phyloP scores from a whole-genome alignment of 2,329 filamentous ascomycete genomes.

The Aureobasidium sp. region DNA sequence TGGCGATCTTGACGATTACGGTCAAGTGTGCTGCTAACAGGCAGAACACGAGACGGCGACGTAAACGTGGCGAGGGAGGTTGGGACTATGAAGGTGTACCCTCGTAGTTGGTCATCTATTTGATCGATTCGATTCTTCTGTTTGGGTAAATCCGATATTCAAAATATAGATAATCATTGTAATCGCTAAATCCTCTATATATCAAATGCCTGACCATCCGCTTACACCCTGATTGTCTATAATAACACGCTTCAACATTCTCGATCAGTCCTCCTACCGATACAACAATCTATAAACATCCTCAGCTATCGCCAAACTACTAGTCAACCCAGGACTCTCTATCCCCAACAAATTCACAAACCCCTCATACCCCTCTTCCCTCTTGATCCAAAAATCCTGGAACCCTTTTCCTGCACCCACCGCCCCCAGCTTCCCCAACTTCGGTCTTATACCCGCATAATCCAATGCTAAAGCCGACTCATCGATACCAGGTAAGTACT shows the following conservation, averaged over 20 bases:
- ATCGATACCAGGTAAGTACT: constrained; percentile 71
- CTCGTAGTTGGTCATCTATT: too few species aligned
- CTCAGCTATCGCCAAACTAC: constrained; percentile 75
- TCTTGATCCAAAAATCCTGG: constrained; percentile 72
- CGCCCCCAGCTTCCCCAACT: constrained; percentile 58
- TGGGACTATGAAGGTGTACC: constrained; percentile 65
- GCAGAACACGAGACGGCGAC: constrained; percentile 42
- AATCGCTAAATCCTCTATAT: too few species aligned
- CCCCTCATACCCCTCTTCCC: constrained; percentile 67
- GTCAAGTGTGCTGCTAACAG: constrained; percentile 57
- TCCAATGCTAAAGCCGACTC: constrained; percentile 60
- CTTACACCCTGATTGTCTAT: too few species aligned
- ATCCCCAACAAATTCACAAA: constrained; percentile 90
- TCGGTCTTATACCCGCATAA: constrained; percentile 88
- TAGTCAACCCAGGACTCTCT: constrained; percentile 87
- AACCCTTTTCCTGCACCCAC: constrained; percentile 56
- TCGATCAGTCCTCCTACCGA: background rate
- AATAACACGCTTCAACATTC: too few species aligned
- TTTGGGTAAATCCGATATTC: too few species aligned
- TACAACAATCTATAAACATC: constrained; percentile 56
- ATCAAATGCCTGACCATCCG: too few species aligned
- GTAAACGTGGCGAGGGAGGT: constrained; percentile 40
- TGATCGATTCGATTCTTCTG: too few species aligned
- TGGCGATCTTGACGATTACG: constrained; percentile 53
- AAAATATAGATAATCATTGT: too few species aligned